These are phyloP conservation scores for Leishmania major DNA, from an alignment of 208 protist species.

Conservation along the genomic window DNA sequence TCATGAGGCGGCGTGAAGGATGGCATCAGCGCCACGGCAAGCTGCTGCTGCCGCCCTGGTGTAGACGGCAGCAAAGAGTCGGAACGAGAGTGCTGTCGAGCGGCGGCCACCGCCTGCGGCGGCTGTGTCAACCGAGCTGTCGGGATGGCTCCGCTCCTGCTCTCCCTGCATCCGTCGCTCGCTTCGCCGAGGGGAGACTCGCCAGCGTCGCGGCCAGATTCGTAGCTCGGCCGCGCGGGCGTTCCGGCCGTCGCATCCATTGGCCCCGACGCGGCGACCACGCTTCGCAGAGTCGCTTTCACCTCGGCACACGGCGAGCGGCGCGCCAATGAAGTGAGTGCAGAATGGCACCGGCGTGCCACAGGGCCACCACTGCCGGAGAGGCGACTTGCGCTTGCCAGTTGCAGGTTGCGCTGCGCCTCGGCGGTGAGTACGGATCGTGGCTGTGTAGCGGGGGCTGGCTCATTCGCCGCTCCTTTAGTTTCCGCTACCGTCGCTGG, in stretches of 20 bases:
- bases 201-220: background rate
- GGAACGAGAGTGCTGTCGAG: background rate
- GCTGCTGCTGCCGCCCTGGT: background rate
- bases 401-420: too few relatives aligned
- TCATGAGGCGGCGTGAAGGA: background rate
- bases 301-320: background rate
- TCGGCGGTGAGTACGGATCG: background rate
- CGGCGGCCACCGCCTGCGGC: background rate
- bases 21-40: background rate
- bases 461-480: background rate
- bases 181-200: background rate
- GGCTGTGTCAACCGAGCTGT: conserved; percentile 13
- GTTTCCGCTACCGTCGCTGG: background rate
- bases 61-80: background rate
- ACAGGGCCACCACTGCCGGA: too few relatives aligned
- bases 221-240: background rate
- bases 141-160: background rate
- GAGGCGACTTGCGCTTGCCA: background rate
- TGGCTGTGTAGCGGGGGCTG: background rate
- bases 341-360: background rate
- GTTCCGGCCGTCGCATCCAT: background rate
- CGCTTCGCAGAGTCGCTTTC: too few relatives aligned
- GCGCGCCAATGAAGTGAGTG: background rate
- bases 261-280: background rate
- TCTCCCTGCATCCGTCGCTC: background rate